Evolutionary conservation across 805 yeast species (phyloP).

Genomic region (Hanseniaspora jakobsenii): DNA sequence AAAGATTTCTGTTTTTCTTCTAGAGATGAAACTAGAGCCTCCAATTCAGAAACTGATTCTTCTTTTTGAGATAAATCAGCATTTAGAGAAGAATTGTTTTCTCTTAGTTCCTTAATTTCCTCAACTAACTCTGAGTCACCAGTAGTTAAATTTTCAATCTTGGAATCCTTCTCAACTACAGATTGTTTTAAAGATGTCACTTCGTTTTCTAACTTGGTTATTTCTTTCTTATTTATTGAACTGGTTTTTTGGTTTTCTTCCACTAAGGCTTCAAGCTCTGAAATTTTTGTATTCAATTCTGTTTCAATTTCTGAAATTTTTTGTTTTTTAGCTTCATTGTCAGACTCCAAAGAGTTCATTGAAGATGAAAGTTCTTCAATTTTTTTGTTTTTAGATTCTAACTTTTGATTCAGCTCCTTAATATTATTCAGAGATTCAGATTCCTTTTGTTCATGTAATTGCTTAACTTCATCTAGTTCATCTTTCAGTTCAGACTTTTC

Average conservation of each 20-base stretch:
- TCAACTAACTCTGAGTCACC: not conserved
- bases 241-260: conserved; percentile 8
- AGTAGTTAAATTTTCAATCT: conserved; percentile 25
- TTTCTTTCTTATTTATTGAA: conserved; percentile 23
- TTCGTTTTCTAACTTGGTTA: conserved; percentile 18
- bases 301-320: too few relatives aligned
- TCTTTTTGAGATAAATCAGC: not conserved
- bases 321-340: too few relatives aligned
- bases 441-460: too few relatives aligned
- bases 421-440: too few relatives aligned
- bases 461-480: too few relatives aligned
- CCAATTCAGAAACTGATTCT: not conserved
- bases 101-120: not conserved
- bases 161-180: conserved; percentile 25
- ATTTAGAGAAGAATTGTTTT: not conserved
- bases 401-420: too few relatives aligned
- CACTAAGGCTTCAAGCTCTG: conserved; percentile 11
- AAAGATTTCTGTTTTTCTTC: not conserved
- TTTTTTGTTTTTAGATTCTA: too few relatives aligned
- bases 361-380: too few relatives aligned
- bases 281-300: too few relatives aligned
- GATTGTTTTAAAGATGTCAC: conserved; percentile 18
- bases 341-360: too few relatives aligned
- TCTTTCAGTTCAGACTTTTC: too few relatives aligned
- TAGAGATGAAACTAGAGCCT: not conserved